A percentile compares a stretch with the other conserved stretches of the same genome.
These are phyloP conservation scores for Candida pseudocylindracea DNA, from an alignment of 1,139 yeast species.

Conservation along the genomic window DNA sequence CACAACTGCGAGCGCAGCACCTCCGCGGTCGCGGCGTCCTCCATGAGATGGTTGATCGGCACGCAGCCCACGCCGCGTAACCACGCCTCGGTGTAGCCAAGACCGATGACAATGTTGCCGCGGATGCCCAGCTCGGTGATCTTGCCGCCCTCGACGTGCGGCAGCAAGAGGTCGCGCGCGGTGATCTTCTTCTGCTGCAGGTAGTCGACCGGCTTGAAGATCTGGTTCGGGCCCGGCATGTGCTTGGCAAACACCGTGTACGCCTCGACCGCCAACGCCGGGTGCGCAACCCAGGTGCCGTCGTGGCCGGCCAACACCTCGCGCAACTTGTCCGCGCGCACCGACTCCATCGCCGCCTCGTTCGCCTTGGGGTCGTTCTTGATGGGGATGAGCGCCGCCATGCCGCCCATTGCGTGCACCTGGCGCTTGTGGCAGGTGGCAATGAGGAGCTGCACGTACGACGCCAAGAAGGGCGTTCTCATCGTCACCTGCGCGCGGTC, in stretches of 20 bases:
- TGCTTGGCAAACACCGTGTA: conserved; percentile 58
- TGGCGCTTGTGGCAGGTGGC: conserved; percentile 55
- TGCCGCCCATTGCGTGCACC: conserved; percentile 62
- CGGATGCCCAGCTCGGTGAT: conserved; percentile 54
- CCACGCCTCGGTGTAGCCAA: conserved; percentile 71
- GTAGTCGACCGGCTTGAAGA: conserved; percentile 30
- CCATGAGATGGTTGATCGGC: conserved; percentile 69
- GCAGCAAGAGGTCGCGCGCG: conserved; percentile 49
- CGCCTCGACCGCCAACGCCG: conserved; percentile 56
- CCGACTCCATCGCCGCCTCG: conserved; percentile 47
- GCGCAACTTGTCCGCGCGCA: conserved; percentile 48
- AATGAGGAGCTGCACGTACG: conserved; percentile 45
- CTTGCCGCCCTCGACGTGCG: conserved; percentile 42
- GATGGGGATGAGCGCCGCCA: conserved; percentile 73
- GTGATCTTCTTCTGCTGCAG: conserved; percentile 16
- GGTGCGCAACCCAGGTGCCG: conserved; percentile 74
- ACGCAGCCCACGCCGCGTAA: conserved; percentile 62
- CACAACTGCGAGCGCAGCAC: conserved; percentile 65
- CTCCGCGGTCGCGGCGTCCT: conserved; percentile 78
- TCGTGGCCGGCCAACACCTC: conserved; percentile 62
- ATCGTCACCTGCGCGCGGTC: conserved; percentile 57
- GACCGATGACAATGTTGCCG: conserved; percentile 47
- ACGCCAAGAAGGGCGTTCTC: conserved; percentile 55
- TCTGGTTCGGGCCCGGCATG: conserved; percentile 74
- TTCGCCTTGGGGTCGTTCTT: conserved; percentile 45